Evolutionary conservation across 106 monocot species (phyloP), one percentile per base, ranked within the genome.

Genomic region (Apostasia shenzhenica): DNA sequence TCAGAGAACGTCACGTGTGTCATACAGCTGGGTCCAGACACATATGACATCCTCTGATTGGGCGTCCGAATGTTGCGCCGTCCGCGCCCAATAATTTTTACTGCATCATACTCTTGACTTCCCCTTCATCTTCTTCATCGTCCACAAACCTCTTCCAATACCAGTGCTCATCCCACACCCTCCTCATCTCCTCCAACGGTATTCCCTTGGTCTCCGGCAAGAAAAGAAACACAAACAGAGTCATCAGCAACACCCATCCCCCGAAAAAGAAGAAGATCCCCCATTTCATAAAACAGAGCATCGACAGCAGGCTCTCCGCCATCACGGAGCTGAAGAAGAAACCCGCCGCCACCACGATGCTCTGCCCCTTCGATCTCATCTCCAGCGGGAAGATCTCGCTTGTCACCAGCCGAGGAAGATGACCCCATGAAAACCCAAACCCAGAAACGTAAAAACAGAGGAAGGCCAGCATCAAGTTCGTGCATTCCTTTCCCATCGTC

Each of bases 381-480:
- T 77, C 77, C 13, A 73, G 37, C 1, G 79, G 80, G 14, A 80
- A 76, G 0, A 80, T 80, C 84, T 80, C 80, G 45, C 83, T 79
- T 1, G 65, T 1, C 0, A 84, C 72, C n/a, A 80, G 39, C 63
- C 62, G 64, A 0, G 68, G 76, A 39, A 83, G 61, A 0, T 79
- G 76, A 14, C 79, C 79, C 84, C 84, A 80, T 3, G 80, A 80
- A 67, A 26, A 73, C 2, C 63, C 65, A 50, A 77, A 80, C 6
- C 77, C 77, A 0, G 73, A 73, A 11, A 74, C 66, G 45, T 65
- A 73, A 4, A 73, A 2, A 10, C 56, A 69, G 1, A 84, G 52
- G 14, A 68, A 0, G 1, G 44, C 10, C 41, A 84, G 7, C 26
- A 76, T 44, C n/a, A 76, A 0, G 39, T 59, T 63, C 39, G 72